A percentile compares a stretch with the other conserved stretches of the same genome.
phyloP scores from a whole-genome alignment of 495 filamentous ascomycete genomes.

The Trichoderma erinaceum region DNA sequence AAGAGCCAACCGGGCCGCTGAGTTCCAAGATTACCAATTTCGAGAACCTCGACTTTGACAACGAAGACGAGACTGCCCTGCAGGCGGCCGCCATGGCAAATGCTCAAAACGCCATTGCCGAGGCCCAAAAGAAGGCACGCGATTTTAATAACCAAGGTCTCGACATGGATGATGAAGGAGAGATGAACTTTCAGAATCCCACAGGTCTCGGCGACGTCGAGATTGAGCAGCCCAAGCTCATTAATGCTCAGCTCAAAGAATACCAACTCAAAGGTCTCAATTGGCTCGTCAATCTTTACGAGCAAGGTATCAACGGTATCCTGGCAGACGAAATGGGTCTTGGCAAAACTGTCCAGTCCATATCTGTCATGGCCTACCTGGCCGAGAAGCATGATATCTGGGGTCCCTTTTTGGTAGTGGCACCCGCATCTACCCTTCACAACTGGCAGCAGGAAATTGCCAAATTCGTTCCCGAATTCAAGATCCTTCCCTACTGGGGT shows the following conservation, averaged over 20 bases:
- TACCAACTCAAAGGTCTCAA: slow-evolving; percentile 98
- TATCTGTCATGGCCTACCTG: slow-evolving; percentile 98
- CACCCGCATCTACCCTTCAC: slow-evolving; percentile 91
- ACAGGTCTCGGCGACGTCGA: slow-evolving; percentile 89
- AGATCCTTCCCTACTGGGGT: slow-evolving; percentile 96
- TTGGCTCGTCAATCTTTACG: slow-evolving; percentile 98
- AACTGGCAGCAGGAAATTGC: slow-evolving; percentile 99
- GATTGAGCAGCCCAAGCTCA: slow-evolving; percentile 88
- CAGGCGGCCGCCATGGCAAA: slow-evolving; percentile 86
- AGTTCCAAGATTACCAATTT: slow-evolving; percentile 79
- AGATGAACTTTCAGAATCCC: slow-evolving; percentile 99
- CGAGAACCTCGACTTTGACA: slow-evolving; percentile 92
- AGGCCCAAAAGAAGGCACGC: slow-evolving; percentile 86
- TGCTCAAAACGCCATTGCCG: slow-evolving; percentile 90
- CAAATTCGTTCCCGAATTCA: slow-evolving; percentile 86
- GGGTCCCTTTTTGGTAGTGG: slow-evolving; percentile 96
- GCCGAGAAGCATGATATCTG: slow-evolving; percentile 96
- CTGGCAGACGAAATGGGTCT: slow-evolving; percentile 99
- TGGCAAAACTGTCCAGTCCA: slow-evolving; percentile 97
- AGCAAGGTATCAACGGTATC: slow-evolving; percentile 99
- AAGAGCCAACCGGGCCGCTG: slow-evolving; percentile 51
- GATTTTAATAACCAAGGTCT: slow-evolving; percentile 71
- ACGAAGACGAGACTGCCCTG: slow-evolving; percentile 79
- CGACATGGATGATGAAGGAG: slow-evolving; percentile 72
- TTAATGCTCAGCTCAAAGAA: slow-evolving; percentile 91